Base-by-base conservation (phyloP, 164 flowering plant genomes). In the Liquidambar formosana region DNA sequence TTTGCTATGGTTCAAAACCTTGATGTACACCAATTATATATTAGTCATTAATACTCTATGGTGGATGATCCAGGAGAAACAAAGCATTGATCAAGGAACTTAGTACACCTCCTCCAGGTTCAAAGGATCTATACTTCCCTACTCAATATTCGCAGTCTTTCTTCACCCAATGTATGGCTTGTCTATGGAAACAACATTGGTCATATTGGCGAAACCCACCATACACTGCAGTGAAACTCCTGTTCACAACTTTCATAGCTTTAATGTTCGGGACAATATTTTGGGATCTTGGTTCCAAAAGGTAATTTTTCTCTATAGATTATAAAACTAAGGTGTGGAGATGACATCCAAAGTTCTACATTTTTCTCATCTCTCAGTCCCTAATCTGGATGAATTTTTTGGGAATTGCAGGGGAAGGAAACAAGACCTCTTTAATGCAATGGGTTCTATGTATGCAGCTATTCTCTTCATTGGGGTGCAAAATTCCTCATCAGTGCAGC, bases 401-500 rank as follows among this genome's bases (percentile, higher is more conserved):
- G n/a, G 14, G 12, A n/a, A 58, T 45, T 54, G 62, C 74, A 84
- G 83, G 70, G 48, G 26, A 45, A 73, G 26, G 26, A 27, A 28
- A 64, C 82, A 78, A 72, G 85, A 81, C 71, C 33, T 84, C 6
- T 73, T 81, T 43, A 81, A 84, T 61, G 80, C 85, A 46, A 79
- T 84, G 80, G 85, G 87, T 43, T 84, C 85, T 14, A 84, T 84
- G 83, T 84, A 81, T 57, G 75, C 77, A 22, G 87, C 87, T 44
- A 73, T 77, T 23, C 77, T 78, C 65, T 84, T 84, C 76, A 44
- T 84, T 27, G 87, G 87, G 12, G 56, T 74, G 10, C 79, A 79
- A 38, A 81, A 79, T 62, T 63, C 77, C 16, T 8, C 71, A 11
- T 77, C 77, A 4, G 83, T 81, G 26, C 87, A 81, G 63, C 85